These are phyloP conservation scores for Misopates orontium DNA, from an alignment of 257 asterid genomes.

Conservation along the genomic window DNA sequence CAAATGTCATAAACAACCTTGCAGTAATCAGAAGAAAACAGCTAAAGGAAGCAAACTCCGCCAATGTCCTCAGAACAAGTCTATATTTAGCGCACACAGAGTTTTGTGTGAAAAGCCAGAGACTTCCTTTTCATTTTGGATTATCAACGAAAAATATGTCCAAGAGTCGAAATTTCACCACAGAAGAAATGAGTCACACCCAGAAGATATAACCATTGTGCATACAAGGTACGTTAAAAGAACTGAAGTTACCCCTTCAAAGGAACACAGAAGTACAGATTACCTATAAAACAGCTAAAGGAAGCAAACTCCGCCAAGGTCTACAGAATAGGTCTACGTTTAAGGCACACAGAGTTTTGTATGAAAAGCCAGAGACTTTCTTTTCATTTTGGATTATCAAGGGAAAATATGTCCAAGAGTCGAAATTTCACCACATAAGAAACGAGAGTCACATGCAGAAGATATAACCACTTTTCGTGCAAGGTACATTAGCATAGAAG, in stretches of 20 bases:
- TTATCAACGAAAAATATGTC: not conserved
- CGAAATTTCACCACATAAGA: conserved; percentile 7
- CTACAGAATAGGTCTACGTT: not conserved
- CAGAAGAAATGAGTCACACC: not conserved
- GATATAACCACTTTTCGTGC: not conserved
- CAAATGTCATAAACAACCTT: not conserved
- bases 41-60: conserved; percentile 3
- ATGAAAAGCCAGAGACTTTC: not conserved
- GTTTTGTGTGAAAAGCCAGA: not conserved
- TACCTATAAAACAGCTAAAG: not conserved
- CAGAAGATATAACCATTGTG: not conserved
- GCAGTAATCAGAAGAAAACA: not conserved
- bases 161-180: conserved; percentile 11
- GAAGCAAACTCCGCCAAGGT: conserved; percentile 1
- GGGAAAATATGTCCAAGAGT: not conserved
- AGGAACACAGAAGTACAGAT: conserved; percentile 76
- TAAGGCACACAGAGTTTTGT: not conserved
- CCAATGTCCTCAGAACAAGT: not conserved
- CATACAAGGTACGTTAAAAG: conserved; percentile 16
- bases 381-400: not conserved
- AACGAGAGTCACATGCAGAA: not conserved
- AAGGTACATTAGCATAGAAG: conserved; percentile 16
- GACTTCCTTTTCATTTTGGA: not conserved
- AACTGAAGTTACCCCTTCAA: conserved; percentile 82
- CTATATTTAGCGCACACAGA: not conserved